Evolutionary conservation across 495 filamentous ascomycete species (phyloP).

Genomic region (Penicillium longicatenatum): DNA sequence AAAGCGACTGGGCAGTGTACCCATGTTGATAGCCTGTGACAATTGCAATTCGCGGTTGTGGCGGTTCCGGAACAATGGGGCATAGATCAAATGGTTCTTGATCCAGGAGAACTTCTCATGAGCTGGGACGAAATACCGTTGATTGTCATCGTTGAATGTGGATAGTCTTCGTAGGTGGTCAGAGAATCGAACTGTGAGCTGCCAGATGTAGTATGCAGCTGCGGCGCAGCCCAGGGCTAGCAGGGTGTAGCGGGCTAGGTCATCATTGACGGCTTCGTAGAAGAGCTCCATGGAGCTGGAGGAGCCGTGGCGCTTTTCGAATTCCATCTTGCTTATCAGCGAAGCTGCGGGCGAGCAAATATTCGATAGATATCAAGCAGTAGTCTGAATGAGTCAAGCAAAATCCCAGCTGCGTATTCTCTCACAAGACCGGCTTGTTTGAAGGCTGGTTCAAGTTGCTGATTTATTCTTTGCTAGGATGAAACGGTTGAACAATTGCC

Average conservation of each 20-base stretch:
- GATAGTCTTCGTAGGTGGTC: conserved; percentile 73
- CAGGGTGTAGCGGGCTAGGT: conserved; percentile 42
- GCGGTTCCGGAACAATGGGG: conserved; percentile 76
- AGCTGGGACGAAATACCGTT: conserved; percentile 60
- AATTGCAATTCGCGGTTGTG: conserved; percentile 87
- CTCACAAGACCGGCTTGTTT: conserved; percentile 29
- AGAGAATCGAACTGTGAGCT: conserved; percentile 51
- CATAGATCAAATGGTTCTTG: conserved; percentile 81
- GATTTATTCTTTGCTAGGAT: not conserved
- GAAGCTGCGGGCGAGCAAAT: conserved; percentile 32
- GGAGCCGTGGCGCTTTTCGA: conserved; percentile 32
- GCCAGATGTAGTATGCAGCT: conserved; percentile 52
- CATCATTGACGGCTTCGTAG: conserved; percentile 42
- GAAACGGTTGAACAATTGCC: not conserved
- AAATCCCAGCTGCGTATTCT: conserved; percentile 13
- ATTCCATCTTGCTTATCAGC: conserved; percentile 23
- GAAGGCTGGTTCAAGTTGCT: not conserved
- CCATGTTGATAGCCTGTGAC: conserved; percentile 76
- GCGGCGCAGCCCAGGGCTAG: conserved; percentile 54
- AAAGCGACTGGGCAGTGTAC: conserved; percentile 81
- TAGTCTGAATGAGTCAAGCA: conserved; percentile 1
- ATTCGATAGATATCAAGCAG: not conserved
- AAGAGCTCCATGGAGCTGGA: conserved; percentile 18
- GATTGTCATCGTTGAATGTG: conserved; percentile 70
- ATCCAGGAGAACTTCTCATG: conserved; percentile 57